Base-by-base conservation (phyloP, 2,329 filamentous ascomycete genomes). In the Bertia moriformis region DNA sequence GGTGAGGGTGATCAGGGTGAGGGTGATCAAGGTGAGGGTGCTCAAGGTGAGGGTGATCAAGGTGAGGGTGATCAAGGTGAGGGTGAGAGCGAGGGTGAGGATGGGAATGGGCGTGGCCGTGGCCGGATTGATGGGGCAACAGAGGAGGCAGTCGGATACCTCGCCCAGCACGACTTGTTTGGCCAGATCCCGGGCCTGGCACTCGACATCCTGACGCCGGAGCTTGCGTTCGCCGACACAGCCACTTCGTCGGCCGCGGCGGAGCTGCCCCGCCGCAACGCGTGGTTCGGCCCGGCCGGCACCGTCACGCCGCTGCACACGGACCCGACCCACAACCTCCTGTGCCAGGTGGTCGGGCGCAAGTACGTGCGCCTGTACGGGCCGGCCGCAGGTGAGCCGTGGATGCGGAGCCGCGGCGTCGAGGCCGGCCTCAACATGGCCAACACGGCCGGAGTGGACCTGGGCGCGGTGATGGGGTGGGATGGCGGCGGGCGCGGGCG, bases 251-350 rank as follows among this genome's bases (percentile, higher is more conserved):
- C 52, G 4, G 42, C 50, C 4, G 49, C 60, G 27, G 57, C 71
- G 12, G 65, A 65, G 4, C 67, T 73, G 17, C 85, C 85, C 0
- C 63, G 83, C 33, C 66, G 93, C 14, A 93, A 96, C 57, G 87
- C 85, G 4, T 98, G 91, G 91, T 81, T 96, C 45, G 91, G 91
- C 0, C 91, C 91, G 0, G 66, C 77, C 0, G 78, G 77, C 38
- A 96, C 91, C 0, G 88, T 94, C 45, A 94, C 87, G 1, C 91
- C 91, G 1, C 65, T 96, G 1, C 91, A 98, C 56, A 93, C 86
- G 2, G 91, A 96, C 51, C 85, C 83, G 1, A 93, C 95, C 55
- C 85, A 95, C 53, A 96, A 96, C 52, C 73, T 96, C 37, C 71
- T 96, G 3, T 79, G 79, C 18, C 91, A 96, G 56, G 83, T 93